Conservation (phyloP, 2,329 filamentous ascomycete genomes). For the Aureobasidium leucospermi region DNA sequence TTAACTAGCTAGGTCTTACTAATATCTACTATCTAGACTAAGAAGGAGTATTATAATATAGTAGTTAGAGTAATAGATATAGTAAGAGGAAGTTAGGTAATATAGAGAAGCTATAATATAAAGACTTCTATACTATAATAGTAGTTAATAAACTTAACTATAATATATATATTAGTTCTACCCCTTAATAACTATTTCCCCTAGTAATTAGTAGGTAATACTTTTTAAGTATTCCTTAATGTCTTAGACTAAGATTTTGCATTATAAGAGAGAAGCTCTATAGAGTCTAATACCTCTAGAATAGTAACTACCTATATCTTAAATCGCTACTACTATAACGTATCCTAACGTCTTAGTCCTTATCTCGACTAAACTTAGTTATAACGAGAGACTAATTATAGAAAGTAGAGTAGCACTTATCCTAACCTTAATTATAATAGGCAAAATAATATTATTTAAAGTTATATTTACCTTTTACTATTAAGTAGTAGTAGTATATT, state of each 20-base stretch:
- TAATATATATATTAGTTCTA: too few species aligned
- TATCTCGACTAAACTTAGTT: background rate
- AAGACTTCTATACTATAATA: too few species aligned
- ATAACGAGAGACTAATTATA: background rate
- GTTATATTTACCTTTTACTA: slow-evolving; percentile 6
- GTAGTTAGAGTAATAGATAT: too few species aligned
- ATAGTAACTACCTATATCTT: background rate
- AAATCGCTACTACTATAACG: background rate
- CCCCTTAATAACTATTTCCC: too few species aligned
- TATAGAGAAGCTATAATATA: too few species aligned
- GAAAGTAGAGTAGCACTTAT: background rate
- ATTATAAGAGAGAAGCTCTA: background rate
- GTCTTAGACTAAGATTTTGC: background rate
- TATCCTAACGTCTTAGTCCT: background rate
- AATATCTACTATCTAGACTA: too few species aligned
- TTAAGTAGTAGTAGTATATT: slow-evolving; percentile 10
- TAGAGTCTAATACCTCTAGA: background rate
- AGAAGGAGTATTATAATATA: too few species aligned
- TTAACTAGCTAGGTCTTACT: too few species aligned
- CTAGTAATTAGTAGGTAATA: too few species aligned
- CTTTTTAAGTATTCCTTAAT: too few species aligned
- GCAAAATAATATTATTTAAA: background rate
- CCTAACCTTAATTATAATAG: background rate
- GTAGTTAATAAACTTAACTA: too few species aligned
- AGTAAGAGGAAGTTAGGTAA: too few species aligned